Percentiles rank a stretch among this genome's conserved stretches.
These are phyloP conservation scores for Boletellus sp. DNA, from an alignment of 1,284 basidiomycete species.

Conservation along the genomic window DNA sequence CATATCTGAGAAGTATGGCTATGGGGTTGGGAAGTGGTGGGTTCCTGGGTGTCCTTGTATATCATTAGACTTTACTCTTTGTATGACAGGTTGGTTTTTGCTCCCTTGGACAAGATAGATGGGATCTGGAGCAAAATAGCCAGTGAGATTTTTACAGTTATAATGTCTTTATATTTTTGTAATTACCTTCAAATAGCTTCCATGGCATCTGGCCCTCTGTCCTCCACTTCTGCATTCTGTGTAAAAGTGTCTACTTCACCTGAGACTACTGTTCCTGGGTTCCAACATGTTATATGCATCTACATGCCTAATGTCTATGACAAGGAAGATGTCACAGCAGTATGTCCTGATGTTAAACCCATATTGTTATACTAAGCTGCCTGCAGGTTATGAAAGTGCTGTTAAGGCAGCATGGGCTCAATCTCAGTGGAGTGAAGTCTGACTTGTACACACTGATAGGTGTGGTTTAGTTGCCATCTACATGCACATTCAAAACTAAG, in stretches of 20 bases:
- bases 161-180: neutral
- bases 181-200: conserved; percentile 43
- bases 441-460: conserved; percentile 63
- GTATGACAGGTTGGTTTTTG: conserved; percentile 56
- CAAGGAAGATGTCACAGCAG: conserved; percentile 53
- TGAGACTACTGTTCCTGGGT: conserved; percentile 41
- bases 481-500: neutral
- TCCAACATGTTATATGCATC: conserved; percentile 65
- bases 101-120: conserved; percentile 56
- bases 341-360: conserved; percentile 22
- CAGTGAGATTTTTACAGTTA: conserved; percentile 32
- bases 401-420: conserved; percentile 58
- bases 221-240: conserved; percentile 47
- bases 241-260: conserved; percentile 67
- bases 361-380: conserved; percentile 1
- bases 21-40: conserved; percentile 65
- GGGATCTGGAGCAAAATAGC: conserved; percentile 56
- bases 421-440: conserved; percentile 65
- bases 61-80: neutral
- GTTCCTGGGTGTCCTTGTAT: neutral
- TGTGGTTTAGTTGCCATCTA: conserved; percentile 20
- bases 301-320: conserved; percentile 70
- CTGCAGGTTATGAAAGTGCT: conserved; percentile 63
- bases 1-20: conserved; percentile 51
- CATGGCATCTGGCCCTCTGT: conserved; percentile 56